A percentile compares a stretch with the other conserved stretches of the same genome.
These are phyloP conservation scores for Tillandsia leiboldiana DNA, from an alignment of 176 grass and related monocot species.

Conservation along the genomic window DNA sequence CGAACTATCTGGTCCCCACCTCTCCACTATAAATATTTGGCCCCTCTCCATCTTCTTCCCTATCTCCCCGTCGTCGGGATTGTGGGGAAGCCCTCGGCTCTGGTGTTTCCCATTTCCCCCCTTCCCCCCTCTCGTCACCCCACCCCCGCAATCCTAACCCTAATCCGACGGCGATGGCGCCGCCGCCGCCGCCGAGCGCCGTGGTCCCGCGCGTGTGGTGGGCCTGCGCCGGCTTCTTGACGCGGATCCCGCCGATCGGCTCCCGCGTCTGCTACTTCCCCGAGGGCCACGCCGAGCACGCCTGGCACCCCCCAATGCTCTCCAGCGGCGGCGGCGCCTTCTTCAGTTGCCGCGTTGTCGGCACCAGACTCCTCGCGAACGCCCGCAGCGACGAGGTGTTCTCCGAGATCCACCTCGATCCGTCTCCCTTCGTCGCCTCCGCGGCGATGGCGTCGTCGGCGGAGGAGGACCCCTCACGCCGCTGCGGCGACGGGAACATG, in stretches of 20 bases:
- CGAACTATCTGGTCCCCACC: no score
- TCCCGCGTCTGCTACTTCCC: constrained; percentile 93
- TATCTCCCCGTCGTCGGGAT: no score
- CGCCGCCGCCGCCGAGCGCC: neutral
- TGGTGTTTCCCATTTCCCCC: no score
- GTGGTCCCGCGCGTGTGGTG: constrained; percentile 86
- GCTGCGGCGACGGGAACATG: constrained; percentile 6
- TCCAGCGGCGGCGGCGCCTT: constrained; percentile 22
- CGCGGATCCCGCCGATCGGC: constrained; percentile 59
- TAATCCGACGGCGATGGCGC: neutral
- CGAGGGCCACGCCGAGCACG: constrained; percentile 86
- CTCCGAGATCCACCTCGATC: constrained; percentile 60
- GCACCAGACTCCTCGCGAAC: constrained; percentile 52
- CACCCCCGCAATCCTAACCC: neutral
- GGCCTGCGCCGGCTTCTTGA: constrained; percentile 79
- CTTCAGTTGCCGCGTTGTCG: constrained; percentile 56
- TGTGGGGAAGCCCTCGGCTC: no score
- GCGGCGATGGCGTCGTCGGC: neutral
- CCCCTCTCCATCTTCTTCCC: no score
- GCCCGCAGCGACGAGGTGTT: constrained; percentile 84
- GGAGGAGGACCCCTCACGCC: neutral
- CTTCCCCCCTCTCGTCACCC: no score
- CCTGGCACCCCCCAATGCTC: constrained; percentile 19
- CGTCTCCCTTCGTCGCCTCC: constrained; percentile 2
- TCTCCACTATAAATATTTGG: no score